Base-by-base conservation (phyloP, 148 eudicot species). In the Limonium bicolor region DNA sequence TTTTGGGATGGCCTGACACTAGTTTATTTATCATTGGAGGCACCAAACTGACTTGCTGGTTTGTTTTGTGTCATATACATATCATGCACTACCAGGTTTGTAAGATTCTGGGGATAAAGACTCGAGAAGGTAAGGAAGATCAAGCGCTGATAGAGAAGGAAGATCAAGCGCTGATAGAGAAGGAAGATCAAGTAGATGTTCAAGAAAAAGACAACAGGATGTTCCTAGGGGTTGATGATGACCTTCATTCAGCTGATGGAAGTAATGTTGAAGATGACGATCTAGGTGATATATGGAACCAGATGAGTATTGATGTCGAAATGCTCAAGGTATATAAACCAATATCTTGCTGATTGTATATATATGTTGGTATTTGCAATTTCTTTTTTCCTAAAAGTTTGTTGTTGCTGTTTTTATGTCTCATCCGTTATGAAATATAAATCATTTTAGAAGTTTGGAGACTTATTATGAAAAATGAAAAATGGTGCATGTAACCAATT, bases 281-380 rank as follows among this genome's bases (percentile, higher is more conserved):
- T 18, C 37, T 72, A 54, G 72, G 54, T 24, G 83, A 80, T 60
- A 74, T 88, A 24, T 88, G 96, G 96, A 77, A 70, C 46, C 77
- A 82, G 36, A 88, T 88, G 96, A 50, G 48, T 8, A 34, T 83
- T 48, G 94, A 82, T 1, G 41, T 83, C 34, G 96, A 79, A 67
- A 54, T 49, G 49, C 71, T 80, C 51, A 83, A 80, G 96, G 94
- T 88, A 66, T 28, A 35, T 35, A 19, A 35, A 13, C 17, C 17
- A 35, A 35, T 3, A 7, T 14, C 0, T 10, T 19, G 17, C 17
- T 2, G 17, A 13, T 2, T n/a, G 13, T 16, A 4, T 15, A 36
- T 16, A 5, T 36, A 36, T 11, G 0, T 36, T 16, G 19, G 41
- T 36, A 18, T 10, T 14, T 2, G 17, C 5, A 7, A 22, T 15